Evolutionary conservation across 192 early-diverging fungal genomes (phyloP).

Genomic region (Pilobolus umbonatus): DNA sequence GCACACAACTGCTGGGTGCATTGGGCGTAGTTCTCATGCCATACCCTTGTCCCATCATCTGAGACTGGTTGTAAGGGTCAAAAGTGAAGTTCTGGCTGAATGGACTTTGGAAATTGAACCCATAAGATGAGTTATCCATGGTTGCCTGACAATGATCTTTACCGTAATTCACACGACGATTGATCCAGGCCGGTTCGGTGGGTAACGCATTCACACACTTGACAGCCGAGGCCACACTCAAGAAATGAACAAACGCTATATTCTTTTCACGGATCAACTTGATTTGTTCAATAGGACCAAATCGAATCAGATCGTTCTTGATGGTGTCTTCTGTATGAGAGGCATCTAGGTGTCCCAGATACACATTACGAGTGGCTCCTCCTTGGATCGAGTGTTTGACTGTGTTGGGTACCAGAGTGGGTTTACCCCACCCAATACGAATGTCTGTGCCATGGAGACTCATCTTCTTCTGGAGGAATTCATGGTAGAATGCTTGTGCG

Average conservation of each 20-base stretch:
- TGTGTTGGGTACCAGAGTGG: slow-evolving; percentile 38
- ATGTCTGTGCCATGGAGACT: slow-evolving; percentile 53
- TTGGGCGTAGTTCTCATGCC: slow-evolving; percentile 9
- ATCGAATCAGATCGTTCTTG: slow-evolving; percentile 53
- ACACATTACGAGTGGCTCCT: slow-evolving; percentile 76
- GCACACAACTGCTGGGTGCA: neutral
- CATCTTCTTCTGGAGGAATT: slow-evolving; percentile 41
- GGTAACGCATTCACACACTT: slow-evolving; percentile 64
- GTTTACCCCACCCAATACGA: slow-evolving; percentile 76
- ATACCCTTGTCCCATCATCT: slow-evolving; percentile 5
- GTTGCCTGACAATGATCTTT: slow-evolving; percentile 73
- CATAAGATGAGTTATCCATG: neutral
- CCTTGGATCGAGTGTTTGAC: slow-evolving; percentile 55
- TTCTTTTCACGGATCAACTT: slow-evolving; percentile 67
- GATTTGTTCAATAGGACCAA: slow-evolving; percentile 68
- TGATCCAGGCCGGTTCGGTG: slow-evolving; percentile 49
- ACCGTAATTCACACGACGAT: slow-evolving; percentile 67
- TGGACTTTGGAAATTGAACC: slow-evolving; percentile 17
- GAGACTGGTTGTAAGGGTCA: slow-evolving; percentile 9
- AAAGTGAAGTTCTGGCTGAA: slow-evolving; percentile 17
- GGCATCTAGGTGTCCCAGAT: slow-evolving; percentile 65
- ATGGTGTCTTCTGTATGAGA: slow-evolving; percentile 48
- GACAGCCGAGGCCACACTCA: slow-evolving; percentile 59
- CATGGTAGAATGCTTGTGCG: slow-evolving; percentile 58
- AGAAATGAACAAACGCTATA: slow-evolving; percentile 83